Base-by-base conservation (phyloP, 1,139 yeast genomes). In the Geotrichum candidum region DNA sequence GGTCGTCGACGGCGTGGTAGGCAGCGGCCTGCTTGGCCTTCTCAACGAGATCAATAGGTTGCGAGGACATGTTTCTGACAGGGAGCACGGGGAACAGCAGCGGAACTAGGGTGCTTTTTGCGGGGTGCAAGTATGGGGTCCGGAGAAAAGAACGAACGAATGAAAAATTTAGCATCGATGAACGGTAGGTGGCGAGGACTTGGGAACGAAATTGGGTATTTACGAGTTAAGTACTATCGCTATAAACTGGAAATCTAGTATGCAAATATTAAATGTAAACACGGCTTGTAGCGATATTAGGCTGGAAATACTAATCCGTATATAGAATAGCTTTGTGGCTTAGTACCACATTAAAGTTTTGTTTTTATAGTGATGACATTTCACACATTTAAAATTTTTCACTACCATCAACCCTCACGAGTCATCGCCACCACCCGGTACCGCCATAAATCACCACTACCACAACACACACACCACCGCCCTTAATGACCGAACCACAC, bases 1-100 rank as follows among this genome's bases (percentile, higher is more conserved):
- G 89, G 65, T 89, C 92, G 74, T 92, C 97, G 50, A 95, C 96
- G 0, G 99, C 99, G 65, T 82, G 80, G 78, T 86, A 90, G 15
- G 98, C 98, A 33, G 98, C 97, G 1, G 84, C 78, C 73, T 88
- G 84, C 74, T 94, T 94, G 55, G 94, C 90, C 65, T 80, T 73
- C 75, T 87, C 92, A 52, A 76, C 70, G 27, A 73, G 68, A 54
- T 61, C 62, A 38, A 53, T 51, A 27, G 62, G 54, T 22, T 56
- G 53, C 33, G 54, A 54, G 4, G 57, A 33, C 54, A 25, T 22
- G 41, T 13, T 41, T 41, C 48, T 15, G 50, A 4, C 4, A 31
- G 15, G 4, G 13, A 15, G 13, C 23, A 9, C 18, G 11, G 27
- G 58, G 23, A 22, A 45, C 48, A 23, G 53, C 53, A 18, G 41